Base-by-base conservation (phyloP, 1,284 basidiomycete species). In the Fomitopsis pinicola region DNA sequence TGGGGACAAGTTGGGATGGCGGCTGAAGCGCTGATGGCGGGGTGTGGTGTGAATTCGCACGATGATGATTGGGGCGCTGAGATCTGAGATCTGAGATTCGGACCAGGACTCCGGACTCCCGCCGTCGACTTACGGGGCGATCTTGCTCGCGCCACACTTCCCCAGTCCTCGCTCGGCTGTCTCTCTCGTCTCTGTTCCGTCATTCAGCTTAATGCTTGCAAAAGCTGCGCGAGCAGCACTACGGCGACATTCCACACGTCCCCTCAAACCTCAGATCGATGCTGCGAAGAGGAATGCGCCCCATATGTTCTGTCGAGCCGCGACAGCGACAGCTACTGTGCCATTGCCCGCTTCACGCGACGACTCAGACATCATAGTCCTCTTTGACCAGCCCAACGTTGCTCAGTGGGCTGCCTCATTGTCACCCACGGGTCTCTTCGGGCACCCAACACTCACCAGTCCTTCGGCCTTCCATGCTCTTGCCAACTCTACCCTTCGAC, bases 391-490 rank as follows among this genome's bases (percentile, higher is more conserved):
- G 42, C 87, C 89, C 4, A 76, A 75, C 58, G 67, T 74, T 42
- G 67, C 72, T 38, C 72, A 61, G 71, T 73, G 63, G 60, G 72
- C 53, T 5, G 77, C 80, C 9, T 74, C 79, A 4, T 74, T 81
- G 40, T 74, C 80, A 17, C 72, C 78, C 12, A 86, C 88, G 3
- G 91, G 92, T n/a, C 80, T 94, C 38, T 94, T 94, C 69, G 84
- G 84, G 19, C 88, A 93, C 66, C 76, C 80, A 2, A 76, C 80
- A 30, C 79, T 94, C 55, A 84, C 80, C 2, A 77, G 82, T 38
- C 90, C 92, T 0, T 72, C 77, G 9, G 82, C 84, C 19, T 84
- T 94, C 61, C 78, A 83, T 57, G 77, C 80, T 1, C 78, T 94
- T 36, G 84, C 91, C 28, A 79, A 88, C 62, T 83, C 88, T 22